phyloP scores from a whole-genome alignment of 768 basidiomycete species.

The Tulasnella sp. region DNA sequence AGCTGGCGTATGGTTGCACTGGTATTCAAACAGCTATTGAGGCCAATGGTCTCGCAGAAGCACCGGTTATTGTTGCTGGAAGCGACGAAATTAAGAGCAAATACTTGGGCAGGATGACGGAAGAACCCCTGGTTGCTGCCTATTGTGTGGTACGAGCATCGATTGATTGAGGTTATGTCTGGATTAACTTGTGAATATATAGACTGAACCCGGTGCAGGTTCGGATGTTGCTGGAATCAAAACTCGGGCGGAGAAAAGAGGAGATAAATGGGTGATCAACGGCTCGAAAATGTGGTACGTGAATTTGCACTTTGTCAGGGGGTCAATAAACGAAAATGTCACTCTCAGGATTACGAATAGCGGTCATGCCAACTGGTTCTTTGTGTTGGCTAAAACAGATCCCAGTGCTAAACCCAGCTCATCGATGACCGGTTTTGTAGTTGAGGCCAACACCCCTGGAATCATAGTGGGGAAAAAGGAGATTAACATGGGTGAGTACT shows the following conservation, averaged over 20 bases:
- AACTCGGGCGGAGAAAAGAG: constrained; percentile 27
- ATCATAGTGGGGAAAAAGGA: constrained; percentile 23
- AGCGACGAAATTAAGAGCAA: constrained; percentile 27
- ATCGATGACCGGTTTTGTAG: constrained; percentile 29
- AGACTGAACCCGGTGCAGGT: constrained; percentile 29
- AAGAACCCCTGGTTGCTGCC: constrained; percentile 29
- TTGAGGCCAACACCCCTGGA: constrained; percentile 25
- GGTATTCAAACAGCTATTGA: constrained; percentile 30
- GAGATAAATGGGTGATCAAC: constrained; percentile 25
- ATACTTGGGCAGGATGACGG: constrained; percentile 29
- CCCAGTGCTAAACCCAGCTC: constrained; percentile 23
- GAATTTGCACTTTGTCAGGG: neutral
- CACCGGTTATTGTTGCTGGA: constrained; percentile 27
- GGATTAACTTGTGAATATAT: neutral
- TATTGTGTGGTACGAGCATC: constrained; percentile 24
- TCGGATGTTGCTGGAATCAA: constrained; percentile 30
- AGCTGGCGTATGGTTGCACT: constrained; percentile 26
- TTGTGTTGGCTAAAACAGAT: constrained; percentile 30
- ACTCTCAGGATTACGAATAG: constrained; percentile 25
- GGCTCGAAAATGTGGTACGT: constrained; percentile 28
- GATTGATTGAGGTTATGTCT: neutral
- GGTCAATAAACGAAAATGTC: neutral
- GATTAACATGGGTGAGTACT: constrained; percentile 14
- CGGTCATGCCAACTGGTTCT: constrained; percentile 30
- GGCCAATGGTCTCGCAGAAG: constrained; percentile 28